Base-by-base conservation (phyloP, 2,329 filamentous ascomycete genomes). In the Diatrype stigma region DNA sequence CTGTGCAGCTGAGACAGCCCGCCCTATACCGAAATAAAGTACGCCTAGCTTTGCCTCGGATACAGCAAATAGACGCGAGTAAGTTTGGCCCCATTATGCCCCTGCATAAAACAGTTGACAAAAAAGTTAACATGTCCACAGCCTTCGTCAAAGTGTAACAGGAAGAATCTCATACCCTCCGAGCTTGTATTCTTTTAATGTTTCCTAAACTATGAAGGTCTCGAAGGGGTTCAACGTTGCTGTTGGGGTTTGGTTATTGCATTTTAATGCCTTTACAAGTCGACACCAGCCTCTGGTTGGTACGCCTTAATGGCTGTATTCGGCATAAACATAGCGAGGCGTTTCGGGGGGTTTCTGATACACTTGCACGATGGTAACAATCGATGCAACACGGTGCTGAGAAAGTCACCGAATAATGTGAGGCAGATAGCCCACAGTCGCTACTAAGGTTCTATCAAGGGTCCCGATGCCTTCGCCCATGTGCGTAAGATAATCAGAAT, bases 31-130 rank as follows among this genome's bases (percentile, higher is more conserved):
- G 94, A 63, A 97, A 96, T 73, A 99, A 99, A 73, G 84, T 99
- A 42, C 81, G 87, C 52, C 72, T 99, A 68, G 88, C 91, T 32
- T 70, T 99, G 69, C 94, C 94, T 51, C 87, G 94, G 69, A 75
- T 99, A 48, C 82, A 82, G 67, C 92, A 99, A 75, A 96, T 99
- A 67, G 94, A 99, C 81, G 94, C 94, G 52, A 95, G 93, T 96
- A 78, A 84, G 91, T 89, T 22, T 53, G 40, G 12, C 8, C 11
- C 11, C 46, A 10, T 1, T 11, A 12, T 6, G 21, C 40, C 17
- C 12, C 10, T 17, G 19, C 2, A 11, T 7, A 0, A 46, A 6
- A 53, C 51, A 23, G n/a, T n/a, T n/a, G 55, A 40, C 11, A 7
- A 37, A 22, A 44, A 22, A 46, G 46, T 44, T 42, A 21, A 42